Conservation (phyloP, 2,329 filamentous ascomycete genomes). For the Botrytis paeoniae region DNA sequence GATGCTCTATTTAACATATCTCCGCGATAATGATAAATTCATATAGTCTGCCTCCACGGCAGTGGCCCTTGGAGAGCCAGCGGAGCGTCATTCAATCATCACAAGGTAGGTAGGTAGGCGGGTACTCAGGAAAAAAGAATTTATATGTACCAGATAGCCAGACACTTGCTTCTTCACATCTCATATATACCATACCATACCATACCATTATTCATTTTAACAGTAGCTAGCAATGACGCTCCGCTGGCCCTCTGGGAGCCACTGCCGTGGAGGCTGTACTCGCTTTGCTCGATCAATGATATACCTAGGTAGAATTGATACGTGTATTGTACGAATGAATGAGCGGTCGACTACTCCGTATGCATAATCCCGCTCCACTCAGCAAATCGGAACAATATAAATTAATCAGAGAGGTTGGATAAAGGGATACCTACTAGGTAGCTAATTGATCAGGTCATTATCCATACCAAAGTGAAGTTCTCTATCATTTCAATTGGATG, state of each 20-base stretch:
- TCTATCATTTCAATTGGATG: not conserved
- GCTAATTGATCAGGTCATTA: not conserved
- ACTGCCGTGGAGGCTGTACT: not conserved
- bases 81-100: not conserved
- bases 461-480: not conserved
- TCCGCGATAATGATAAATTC: not conserved
- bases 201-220: not conserved
- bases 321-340: not conserved
- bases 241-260: not conserved
- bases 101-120: not conserved
- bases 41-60: not conserved
- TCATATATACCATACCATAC: not conserved
- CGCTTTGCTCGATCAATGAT: not conserved
- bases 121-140: too few species aligned
- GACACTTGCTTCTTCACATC: too few species aligned
- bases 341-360: not conserved
- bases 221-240: not conserved
- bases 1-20: not conserved
- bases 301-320: not conserved
- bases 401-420: constrained; percentile 11
- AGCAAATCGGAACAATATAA: not conserved
- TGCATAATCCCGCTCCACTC: not conserved
- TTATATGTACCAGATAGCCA: too few species aligned
- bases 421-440: not conserved
- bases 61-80: not conserved